A percentile compares a stretch with the other conserved stretches of the same genome.
phyloP scores from a whole-genome alignment of 495 filamentous ascomycete species.

The Rostrohypoxylon terebratum region DNA sequence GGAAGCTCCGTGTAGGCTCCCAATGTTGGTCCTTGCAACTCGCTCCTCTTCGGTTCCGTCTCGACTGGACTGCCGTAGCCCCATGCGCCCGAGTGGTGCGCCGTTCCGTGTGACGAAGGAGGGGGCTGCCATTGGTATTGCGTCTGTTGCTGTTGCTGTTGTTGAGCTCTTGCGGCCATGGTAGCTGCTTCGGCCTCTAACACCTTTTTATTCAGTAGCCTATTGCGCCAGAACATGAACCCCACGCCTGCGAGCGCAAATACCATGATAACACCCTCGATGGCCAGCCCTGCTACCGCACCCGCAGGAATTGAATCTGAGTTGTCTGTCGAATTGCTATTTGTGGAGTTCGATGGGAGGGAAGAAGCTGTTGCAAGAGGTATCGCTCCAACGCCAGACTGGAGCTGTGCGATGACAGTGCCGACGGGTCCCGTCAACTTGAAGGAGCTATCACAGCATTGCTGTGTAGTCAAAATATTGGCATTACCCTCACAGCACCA shows the following conservation, averaged over 20 bases:
- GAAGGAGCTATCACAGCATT: slow-evolving; percentile 48
- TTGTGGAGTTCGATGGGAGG: background rate
- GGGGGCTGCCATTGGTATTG: slow-evolving; percentile 34
- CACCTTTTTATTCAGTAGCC: slow-evolving; percentile 16
- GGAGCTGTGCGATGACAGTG: slow-evolving; percentile 36
- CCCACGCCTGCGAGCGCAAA: slow-evolving; percentile 16
- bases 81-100: background rate
- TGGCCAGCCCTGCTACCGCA: slow-evolving; percentile 25
- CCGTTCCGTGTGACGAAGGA: slow-evolving; percentile 15
- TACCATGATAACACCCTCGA: slow-evolving; percentile 25
- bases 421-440: slow-evolving; percentile 39
- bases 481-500: slow-evolving; percentile 49
- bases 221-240: slow-evolving; percentile 35
- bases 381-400: slow-evolving; percentile 23
- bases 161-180: slow-evolving; percentile 4
- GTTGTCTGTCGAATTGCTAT: background rate
- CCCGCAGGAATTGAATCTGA: slow-evolving; percentile 16
- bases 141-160: slow-evolving; percentile 21
- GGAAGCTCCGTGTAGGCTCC: slow-evolving; percentile 23
- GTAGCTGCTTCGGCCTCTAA: slow-evolving; percentile 24
- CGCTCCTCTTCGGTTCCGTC: slow-evolving; percentile 20
- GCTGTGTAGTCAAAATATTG: slow-evolving; percentile 29
- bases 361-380: slow-evolving; percentile 24
- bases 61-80: slow-evolving; percentile 15
- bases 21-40: slow-evolving; percentile 10